Evolutionary conservation across 805 yeast genomes (phyloP).

Genomic region (Alloascoidea hylecoeti): DNA sequence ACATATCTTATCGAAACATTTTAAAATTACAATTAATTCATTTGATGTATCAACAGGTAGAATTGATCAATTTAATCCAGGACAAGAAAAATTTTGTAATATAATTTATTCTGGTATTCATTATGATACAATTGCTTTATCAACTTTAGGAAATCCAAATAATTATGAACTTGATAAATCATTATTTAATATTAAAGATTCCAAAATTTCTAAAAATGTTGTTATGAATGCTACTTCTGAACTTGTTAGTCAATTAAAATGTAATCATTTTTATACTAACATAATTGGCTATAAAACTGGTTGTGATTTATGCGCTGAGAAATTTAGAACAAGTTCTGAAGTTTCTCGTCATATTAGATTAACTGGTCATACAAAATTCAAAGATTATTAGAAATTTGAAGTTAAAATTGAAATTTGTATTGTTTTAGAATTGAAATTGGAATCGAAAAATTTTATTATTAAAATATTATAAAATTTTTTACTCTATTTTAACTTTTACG

Average conservation of each 20-base stretch:
- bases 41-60: constrained; percentile 52
- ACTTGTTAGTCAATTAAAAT: constrained; percentile 30
- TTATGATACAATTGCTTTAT: constrained; percentile 48
- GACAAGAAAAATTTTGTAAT: constrained; percentile 27
- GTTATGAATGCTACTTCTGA: constrained; percentile 22
- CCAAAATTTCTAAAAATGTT: constrained; percentile 15
- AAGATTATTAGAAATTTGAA: constrained; percentile 1
- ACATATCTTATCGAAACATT: constrained; percentile 39
- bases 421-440: too few species aligned
- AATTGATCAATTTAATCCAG: constrained; percentile 38
- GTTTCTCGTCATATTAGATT: not conserved
- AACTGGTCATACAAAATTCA: not conserved
- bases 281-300: constrained; percentile 18
- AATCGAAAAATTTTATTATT: too few species aligned
- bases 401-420: too few species aligned
- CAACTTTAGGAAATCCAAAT: too few species aligned
- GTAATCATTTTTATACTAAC: constrained; percentile 47
- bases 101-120: constrained; percentile 60
- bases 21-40: constrained; percentile 39
- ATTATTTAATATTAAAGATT: constrained; percentile 23
- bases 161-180: constrained; percentile 11
- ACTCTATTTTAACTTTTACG: too few species aligned
- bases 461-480: too few species aligned
- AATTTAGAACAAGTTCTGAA: constrained; percentile 1
- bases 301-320: not conserved